Percentiles rank a stretch among this genome's conserved stretches.
Conservation (phyloP, 805 yeast species). For the Helenozyma rhizophorensis region DNA sequence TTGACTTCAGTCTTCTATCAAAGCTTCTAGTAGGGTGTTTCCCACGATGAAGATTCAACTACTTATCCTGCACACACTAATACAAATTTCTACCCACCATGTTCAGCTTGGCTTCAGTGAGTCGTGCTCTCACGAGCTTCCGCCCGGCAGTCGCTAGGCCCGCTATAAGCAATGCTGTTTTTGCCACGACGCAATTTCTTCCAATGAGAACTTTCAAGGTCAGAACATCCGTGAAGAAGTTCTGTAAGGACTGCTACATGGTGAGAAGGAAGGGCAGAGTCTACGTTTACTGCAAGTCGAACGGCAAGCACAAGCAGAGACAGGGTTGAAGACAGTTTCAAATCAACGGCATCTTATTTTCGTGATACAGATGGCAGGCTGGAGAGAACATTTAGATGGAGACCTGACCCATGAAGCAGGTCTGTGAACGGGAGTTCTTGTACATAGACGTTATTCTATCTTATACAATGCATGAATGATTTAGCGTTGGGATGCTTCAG, state of each 20-base stretch:
- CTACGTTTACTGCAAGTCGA: constrained; percentile 87
- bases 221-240: constrained; percentile 87
- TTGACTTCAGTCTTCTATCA: too few relatives aligned
- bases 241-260: constrained; percentile 83
- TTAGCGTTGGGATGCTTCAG: not conserved
- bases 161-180: constrained; percentile 8
- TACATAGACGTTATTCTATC: not conserved
- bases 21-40: too few relatives aligned
- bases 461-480: not conserved
- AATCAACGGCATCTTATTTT: not conserved
- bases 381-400: not conserved
- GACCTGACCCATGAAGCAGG: not conserved
- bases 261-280: constrained; percentile 95
- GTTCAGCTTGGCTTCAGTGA: constrained; percentile 13
- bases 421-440: not conserved
- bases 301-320: constrained; percentile 51
- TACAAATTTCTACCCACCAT: constrained; percentile 2
- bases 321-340: constrained; percentile 10
- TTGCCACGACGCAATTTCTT: constrained; percentile 9
- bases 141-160: constrained; percentile 7
- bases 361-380: not conserved
- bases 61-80: too few relatives aligned
- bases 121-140: constrained; percentile 13
- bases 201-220: constrained; percentile 73
- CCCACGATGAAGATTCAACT: too few relatives aligned